A percentile compares a stretch with the other conserved stretches of the same genome.
phyloP scores from a whole-genome alignment of 2,329 filamentous ascomycete genomes.

The Westerdykella aurantiaca region DNA sequence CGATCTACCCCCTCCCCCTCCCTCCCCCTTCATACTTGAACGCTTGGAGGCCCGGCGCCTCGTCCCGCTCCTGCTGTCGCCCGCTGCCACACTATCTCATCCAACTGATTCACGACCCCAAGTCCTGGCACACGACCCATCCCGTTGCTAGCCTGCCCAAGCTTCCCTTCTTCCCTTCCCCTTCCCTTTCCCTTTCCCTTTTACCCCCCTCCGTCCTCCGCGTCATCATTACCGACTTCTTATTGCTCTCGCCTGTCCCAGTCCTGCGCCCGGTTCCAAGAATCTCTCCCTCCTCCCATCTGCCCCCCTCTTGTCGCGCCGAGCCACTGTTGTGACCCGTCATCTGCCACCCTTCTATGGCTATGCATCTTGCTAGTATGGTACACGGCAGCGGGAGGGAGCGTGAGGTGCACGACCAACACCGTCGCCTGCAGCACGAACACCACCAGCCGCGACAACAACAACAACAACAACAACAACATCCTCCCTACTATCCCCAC shows the following conservation, averaged over 20 bases:
- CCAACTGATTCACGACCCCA: constrained; percentile 11
- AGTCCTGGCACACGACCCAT: constrained; percentile 27
- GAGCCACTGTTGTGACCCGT: constrained; percentile 29
- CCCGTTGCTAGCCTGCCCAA: constrained; percentile 25
- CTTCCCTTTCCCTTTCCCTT: neutral
- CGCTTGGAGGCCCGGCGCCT: constrained; percentile 21
- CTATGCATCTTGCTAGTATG: constrained; percentile 42
- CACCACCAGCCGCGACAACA: constrained; percentile 12
- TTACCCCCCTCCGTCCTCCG: constrained; percentile 5
- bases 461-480: constrained; percentile 3
- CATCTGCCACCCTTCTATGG: constrained; percentile 28
- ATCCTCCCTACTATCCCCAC: constrained; percentile 15
- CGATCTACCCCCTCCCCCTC: neutral
- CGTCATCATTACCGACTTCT: neutral
- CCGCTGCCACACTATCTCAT: constrained; percentile 1
- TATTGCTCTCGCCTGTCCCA: constrained; percentile 14
- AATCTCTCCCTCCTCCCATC: constrained; percentile 4
- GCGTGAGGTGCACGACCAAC: constrained; percentile 29
- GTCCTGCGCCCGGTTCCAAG: constrained; percentile 2
- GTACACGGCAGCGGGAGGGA: constrained; percentile 40
- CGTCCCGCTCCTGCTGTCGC: constrained; percentile 19
- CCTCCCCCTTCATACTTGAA: constrained; percentile 23
- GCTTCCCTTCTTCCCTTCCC: constrained; percentile 6
- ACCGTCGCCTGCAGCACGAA: constrained; percentile 20
- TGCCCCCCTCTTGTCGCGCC: constrained; percentile 24